Evolutionary conservation across 208 protist species (phyloP).

Genomic region (Naegleria fowleri): DNA sequence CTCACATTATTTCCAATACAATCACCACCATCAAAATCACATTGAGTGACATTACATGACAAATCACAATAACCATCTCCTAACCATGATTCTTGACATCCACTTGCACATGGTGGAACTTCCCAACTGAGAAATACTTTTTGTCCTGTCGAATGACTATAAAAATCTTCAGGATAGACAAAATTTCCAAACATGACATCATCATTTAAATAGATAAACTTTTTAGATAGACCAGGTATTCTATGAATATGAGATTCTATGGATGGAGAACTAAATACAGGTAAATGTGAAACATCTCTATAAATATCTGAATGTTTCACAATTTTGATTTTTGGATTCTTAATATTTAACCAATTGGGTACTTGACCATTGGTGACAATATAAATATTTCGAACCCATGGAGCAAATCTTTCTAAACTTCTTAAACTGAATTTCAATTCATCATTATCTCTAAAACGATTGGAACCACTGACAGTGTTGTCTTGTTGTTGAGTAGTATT

Average conservation of each 20-base stretch:
- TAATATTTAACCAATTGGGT: conserved; percentile 69
- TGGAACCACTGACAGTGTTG: background rate
- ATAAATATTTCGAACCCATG: conserved; percentile 83
- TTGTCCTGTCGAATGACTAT: conserved; percentile 48
- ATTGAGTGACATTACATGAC: conserved; percentile 51
- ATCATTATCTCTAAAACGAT: conserved; percentile 69
- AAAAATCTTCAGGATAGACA: conserved; percentile 71
- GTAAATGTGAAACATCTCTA: conserved; percentile 64
- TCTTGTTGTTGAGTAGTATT: too few species aligned
- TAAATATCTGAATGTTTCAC: conserved; percentile 63
- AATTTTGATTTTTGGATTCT: conserved; percentile 45
- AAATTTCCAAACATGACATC: conserved; percentile 69
- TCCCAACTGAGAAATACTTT: conserved; percentile 72
- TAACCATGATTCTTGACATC: conserved; percentile 49
- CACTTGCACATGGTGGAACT: conserved; percentile 66
- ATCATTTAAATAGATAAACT: conserved; percentile 81
- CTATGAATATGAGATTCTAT: conserved; percentile 75
- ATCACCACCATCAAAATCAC: conserved; percentile 65
- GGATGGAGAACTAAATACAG: conserved; percentile 69
- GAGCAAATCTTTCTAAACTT: conserved; percentile 79
- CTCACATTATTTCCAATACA: conserved; percentile 43
- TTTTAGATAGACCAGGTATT: conserved; percentile 66
- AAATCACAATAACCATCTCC: conserved; percentile 66
- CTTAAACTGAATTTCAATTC: conserved; percentile 86
- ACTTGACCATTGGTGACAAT: conserved; percentile 91